Evolutionary conservation across 2,329 filamentous ascomycete species (phyloP), one percentile per base, ranked within the genome.

Genomic region (Clonostachys byssicola): DNA sequence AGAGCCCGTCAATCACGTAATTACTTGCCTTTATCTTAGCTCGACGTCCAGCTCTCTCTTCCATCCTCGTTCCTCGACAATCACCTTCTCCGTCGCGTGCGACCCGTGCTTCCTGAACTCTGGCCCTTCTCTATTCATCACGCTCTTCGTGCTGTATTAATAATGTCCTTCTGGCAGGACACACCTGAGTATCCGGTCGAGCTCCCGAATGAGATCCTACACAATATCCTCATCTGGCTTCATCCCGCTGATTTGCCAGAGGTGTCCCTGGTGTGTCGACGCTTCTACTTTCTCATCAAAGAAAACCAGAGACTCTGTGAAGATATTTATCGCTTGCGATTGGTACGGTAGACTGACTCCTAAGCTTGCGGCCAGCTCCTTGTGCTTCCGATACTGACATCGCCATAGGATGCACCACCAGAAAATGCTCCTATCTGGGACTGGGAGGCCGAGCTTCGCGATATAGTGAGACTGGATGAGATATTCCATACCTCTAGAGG

Each of bases 131-230:
- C 23, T 30, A 23, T 8, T 5, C 23, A 23, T 23, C 23, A 8
- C 23, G 23, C 23, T 23, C 23, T 23, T 23, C 23, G 23, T 23
- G 23, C 6, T 23, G 23, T 8, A 8, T 23, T 23, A 23, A 23
- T 23, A 5, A 23, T n/a, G n/a, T n/a, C n/a, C n/a, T n/a, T n/a
- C n/a, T n/a, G n/a, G n/a, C n/a, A n/a, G n/a, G n/a, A n/a, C n/a
- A n/a, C n/a, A n/a, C n/a, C 23, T 23, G 23, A 23, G 23, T 23
- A 23, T 23, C 23, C 8, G 23, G 7, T 23, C 7, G 23, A 7
- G 23, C 73, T 86, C 18, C 82, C 83, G 9, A 71, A 77, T 7
- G 85, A 89, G 68, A 73, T 88, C 40, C 60, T 88, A 23, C 79
- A 85, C 56, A 68, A 75, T 56, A 79, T 88, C 52, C 68, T 89